Conservation (phyloP, 306 rosid species). For the Vigna reflexopilosa region DNA sequence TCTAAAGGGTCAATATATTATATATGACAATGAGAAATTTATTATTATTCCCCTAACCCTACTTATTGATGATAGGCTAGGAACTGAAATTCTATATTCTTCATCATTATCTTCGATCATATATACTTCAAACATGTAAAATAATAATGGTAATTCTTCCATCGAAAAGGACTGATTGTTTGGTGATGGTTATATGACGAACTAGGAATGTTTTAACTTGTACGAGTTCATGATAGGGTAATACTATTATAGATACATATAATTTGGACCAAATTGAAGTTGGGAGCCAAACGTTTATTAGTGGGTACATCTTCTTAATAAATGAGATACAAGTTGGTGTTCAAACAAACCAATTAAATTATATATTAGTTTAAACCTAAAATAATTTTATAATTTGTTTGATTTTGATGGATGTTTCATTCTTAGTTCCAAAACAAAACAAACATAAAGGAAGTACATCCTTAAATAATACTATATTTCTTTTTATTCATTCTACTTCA, state of each 20-base stretch:
- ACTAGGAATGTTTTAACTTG: constrained; percentile 23
- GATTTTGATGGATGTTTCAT: background rate
- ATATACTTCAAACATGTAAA: constrained; percentile 34
- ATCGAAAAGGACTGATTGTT: constrained; percentile 1
- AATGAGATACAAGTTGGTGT: background rate
- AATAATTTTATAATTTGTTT: background rate
- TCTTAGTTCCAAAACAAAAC: background rate
- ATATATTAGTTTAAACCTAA: background rate
- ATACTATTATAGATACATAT: background rate
- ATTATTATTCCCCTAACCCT: constrained; percentile 22
- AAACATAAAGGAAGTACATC: no score
- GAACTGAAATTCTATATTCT: constrained; percentile 19
- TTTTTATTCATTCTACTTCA: no score
- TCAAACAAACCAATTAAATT: background rate
- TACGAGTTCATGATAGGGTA: background rate
- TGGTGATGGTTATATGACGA: constrained; percentile 6
- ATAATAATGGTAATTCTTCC: constrained; percentile 25
- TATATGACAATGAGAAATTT: background rate
- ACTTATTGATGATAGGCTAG: constrained; percentile 23
- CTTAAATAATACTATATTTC: no score
- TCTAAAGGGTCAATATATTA: constrained; percentile 6
- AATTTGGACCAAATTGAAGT: background rate
- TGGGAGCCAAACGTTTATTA: background rate
- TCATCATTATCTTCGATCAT: constrained; percentile 6
- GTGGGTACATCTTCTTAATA: background rate